Percentiles rank a stretch among this genome's conserved stretches.
Evolutionary conservation across 106 monocot genomes (phyloP).

Genomic region (Posidonia australis): DNA sequence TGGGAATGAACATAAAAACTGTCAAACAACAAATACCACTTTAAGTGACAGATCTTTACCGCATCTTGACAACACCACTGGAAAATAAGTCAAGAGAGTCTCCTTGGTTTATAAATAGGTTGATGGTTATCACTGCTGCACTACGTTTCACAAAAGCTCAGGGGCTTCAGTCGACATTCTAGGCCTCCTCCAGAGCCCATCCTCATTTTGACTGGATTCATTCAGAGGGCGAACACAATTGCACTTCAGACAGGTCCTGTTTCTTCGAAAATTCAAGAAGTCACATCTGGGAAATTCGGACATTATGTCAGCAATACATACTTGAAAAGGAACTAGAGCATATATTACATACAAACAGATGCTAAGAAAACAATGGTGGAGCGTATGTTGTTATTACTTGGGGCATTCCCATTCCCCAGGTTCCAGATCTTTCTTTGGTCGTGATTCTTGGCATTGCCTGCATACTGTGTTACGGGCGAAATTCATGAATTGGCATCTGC

Average conservation of each 20-base stretch:
- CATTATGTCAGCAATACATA: not conserved
- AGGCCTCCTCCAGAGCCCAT: conserved; percentile 14
- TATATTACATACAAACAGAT: no score
- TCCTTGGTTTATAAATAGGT: no score
- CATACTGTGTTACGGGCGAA: conserved; percentile 19
- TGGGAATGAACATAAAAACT: no score
- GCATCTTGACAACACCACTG: no score
- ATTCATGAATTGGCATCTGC: conserved; percentile 29
- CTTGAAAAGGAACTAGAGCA: not conserved
- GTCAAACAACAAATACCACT: no score
- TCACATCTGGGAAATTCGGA: conserved; percentile 10
- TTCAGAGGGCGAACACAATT: conserved; percentile 27
- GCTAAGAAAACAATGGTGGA: not conserved
- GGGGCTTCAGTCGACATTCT: not conserved
- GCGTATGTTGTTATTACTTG: conserved; percentile 1
- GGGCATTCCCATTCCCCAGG: conserved; percentile 34
- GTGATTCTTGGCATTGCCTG: conserved; percentile 14
- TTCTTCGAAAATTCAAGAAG: conserved; percentile 58
- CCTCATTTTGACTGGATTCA: conserved; percentile 11
- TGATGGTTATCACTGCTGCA: not conserved
- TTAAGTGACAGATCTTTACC: no score
- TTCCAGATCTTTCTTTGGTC: conserved; percentile 10
- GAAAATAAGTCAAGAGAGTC: no score
- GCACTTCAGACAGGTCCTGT: conserved; percentile 44
- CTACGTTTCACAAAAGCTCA: not conserved